Evolutionary conservation across 2,329 filamentous ascomycete species (phyloP).

Genomic region (Myriosclerotinia duriaeana): DNA sequence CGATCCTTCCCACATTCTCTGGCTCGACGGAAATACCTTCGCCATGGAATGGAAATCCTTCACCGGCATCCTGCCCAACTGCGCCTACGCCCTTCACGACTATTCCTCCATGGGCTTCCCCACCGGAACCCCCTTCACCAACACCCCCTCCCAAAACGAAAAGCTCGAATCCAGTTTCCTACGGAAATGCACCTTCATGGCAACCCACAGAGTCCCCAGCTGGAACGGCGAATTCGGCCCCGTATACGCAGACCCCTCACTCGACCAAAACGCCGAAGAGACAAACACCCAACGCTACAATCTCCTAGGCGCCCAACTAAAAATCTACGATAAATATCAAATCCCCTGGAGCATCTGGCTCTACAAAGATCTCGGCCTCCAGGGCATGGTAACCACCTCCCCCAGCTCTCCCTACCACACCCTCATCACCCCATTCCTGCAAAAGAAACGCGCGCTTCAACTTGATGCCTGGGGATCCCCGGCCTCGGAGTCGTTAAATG

Average conservation of each 20-base stretch:
- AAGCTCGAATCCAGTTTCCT: slow-evolving; percentile 45
- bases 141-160: slow-evolving; percentile 46
- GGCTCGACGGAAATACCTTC: slow-evolving; percentile 54
- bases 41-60: slow-evolving; percentile 52
- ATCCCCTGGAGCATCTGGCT: slow-evolving; percentile 61
- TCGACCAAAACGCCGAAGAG: slow-evolving; percentile 41
- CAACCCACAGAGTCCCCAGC: slow-evolving; percentile 44
- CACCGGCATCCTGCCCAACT: slow-evolving; percentile 47
- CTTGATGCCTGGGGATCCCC: slow-evolving; percentile 57
- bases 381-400: slow-evolving; percentile 53
- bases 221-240: slow-evolving; percentile 55
- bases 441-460: slow-evolving; percentile 54
- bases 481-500: slow-evolving; percentile 38
- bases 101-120: slow-evolving; percentile 54
- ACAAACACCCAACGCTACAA: slow-evolving; percentile 48
- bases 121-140: slow-evolving; percentile 45
- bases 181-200: slow-evolving; percentile 49
- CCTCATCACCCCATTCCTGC: slow-evolving; percentile 52
- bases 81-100: slow-evolving; percentile 55
- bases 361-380: slow-evolving; percentile 57
- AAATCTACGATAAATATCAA: slow-evolving; percentile 52
- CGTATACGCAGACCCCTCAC: slow-evolving; percentile 41
- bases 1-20: slow-evolving; percentile 51
- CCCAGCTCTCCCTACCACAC: slow-evolving; percentile 49
- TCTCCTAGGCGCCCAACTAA: slow-evolving; percentile 49